A percentile compares a stretch with the other conserved stretches of the same genome.
These are phyloP conservation scores for Sphaerobolus stellatus DNA, from an alignment of 1,284 basidiomycete genomes.

Conservation along the genomic window DNA sequence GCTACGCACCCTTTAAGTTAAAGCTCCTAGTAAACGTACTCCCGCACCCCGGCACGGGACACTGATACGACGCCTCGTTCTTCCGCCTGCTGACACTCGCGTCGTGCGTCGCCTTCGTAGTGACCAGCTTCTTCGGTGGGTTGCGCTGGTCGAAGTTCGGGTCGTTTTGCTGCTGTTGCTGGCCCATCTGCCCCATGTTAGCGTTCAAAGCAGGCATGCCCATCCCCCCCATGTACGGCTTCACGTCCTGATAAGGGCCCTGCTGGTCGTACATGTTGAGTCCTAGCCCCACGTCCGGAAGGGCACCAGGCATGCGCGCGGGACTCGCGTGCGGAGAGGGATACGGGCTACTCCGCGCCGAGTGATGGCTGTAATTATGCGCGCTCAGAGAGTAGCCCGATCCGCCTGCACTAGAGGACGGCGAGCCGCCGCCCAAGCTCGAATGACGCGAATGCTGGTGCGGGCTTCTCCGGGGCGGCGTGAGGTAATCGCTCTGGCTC, in stretches of 20 bases:
- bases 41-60: constrained; percentile 75
- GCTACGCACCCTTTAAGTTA: constrained; percentile 67
- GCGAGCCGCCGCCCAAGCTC: constrained; percentile 57
- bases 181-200: too few species aligned
- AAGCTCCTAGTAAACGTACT: constrained; percentile 83
- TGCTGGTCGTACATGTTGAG: too few species aligned
- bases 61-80: constrained; percentile 71
- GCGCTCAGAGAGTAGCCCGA: too few species aligned
- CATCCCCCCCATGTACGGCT: too few species aligned
- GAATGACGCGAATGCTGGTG: constrained; percentile 56
- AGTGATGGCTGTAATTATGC: constrained; percentile 31
- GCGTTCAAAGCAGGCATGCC: constrained; percentile 12
- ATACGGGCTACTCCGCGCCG: constrained; percentile 49
- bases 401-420: constrained; percentile 33
- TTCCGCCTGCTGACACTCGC: constrained; percentile 71
- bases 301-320: constrained; percentile 11
- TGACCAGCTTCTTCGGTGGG: constrained; percentile 44
- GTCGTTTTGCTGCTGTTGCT: constrained; percentile 7
- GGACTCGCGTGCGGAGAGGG: constrained; percentile 56
- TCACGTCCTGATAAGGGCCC: too few species aligned
- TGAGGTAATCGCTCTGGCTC: constrained; percentile 45
- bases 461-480: constrained; percentile 40
- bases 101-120: constrained; percentile 70
- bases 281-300: too few species aligned
- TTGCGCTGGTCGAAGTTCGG: constrained; percentile 4